Conservation (phyloP, 805 yeast genomes). For the Blastobotrys americana region DNA sequence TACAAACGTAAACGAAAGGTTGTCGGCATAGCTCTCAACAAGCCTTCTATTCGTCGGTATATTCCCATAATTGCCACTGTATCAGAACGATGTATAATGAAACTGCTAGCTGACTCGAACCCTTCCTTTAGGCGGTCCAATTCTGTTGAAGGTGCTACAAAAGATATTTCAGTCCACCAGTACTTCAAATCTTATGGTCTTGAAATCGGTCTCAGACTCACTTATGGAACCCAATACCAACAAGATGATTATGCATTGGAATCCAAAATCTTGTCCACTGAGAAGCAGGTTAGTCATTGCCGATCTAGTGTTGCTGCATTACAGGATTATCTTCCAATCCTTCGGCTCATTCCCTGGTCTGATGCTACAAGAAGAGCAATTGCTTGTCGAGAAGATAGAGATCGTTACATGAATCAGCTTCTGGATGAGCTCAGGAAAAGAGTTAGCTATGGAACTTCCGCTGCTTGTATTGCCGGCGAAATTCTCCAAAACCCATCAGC, state of each 20-base stretch:
- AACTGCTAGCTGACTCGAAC: slow-evolving; percentile 18
- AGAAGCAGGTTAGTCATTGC: slow-evolving; percentile 28
- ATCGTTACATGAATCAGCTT: slow-evolving; percentile 29
- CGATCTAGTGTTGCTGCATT: slow-evolving; percentile 34
- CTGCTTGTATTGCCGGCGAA: slow-evolving; percentile 32
- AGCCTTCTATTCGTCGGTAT: slow-evolving; percentile 33
- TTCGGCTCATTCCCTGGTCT: slow-evolving; percentile 35
- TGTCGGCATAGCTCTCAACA: slow-evolving; percentile 35
- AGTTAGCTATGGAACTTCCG: slow-evolving; percentile 23
- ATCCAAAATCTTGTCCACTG: slow-evolving; percentile 29
- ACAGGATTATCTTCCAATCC: slow-evolving; percentile 34
- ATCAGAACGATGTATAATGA: slow-evolving; percentile 29
- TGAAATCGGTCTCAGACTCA: slow-evolving; percentile 34
- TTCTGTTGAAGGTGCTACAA: slow-evolving; percentile 25
- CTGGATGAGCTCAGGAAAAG: slow-evolving; percentile 23
- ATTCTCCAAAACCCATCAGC: slow-evolving; percentile 26
- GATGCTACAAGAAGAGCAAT: slow-evolving; percentile 24
- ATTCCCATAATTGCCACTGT: slow-evolving; percentile 32
- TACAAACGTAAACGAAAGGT: slow-evolving; percentile 33
- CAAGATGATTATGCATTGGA: slow-evolving; percentile 25
- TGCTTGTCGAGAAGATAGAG: slow-evolving; percentile 27
- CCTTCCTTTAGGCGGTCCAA: no score
- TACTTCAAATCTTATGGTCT: slow-evolving; percentile 34
- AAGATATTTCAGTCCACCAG: slow-evolving; percentile 29
- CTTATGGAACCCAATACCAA: slow-evolving; percentile 36